Conservation (phyloP, 768 basidiomycete species). For the Hypholoma sublateritium region DNA sequence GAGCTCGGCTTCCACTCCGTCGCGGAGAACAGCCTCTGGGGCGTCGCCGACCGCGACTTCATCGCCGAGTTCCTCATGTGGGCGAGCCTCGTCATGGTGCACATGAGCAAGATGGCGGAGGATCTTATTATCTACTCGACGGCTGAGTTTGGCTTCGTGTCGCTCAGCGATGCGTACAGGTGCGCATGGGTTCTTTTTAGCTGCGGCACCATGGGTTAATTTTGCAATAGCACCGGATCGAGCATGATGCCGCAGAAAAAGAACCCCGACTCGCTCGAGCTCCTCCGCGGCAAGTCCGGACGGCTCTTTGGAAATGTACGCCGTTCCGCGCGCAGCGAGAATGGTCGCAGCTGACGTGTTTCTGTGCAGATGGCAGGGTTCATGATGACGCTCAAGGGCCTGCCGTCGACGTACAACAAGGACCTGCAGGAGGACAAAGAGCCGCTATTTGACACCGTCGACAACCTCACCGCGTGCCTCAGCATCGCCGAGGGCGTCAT, state of each 20-base stretch:
- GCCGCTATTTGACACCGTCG: conserved; percentile 91
- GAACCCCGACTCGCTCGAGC: conserved; percentile 94
- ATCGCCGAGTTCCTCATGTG: conserved; percentile 98
- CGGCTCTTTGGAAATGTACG: conserved; percentile 89
- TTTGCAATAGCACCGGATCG: conserved; percentile 78
- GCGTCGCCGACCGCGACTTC: conserved; percentile 96
- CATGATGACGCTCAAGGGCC: conserved; percentile 94
- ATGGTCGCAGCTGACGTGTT: not conserved
- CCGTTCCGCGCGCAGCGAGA: conserved; percentile 2
- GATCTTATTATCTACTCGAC: conserved; percentile 97
- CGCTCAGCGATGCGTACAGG: conserved; percentile 98
- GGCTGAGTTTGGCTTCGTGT: conserved; percentile 95
- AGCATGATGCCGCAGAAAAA: conserved; percentile 99
- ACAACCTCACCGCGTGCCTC: conserved; percentile 84
- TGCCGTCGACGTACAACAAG: conserved; percentile 99
- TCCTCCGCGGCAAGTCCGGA: conserved; percentile 93
- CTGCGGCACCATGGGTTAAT: not conserved
- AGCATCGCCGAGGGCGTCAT: conserved; percentile 95
- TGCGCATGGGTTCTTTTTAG: conserved; percentile 29
- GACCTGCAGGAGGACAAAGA: conserved; percentile 99
- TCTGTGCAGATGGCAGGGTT: conserved; percentile 88
- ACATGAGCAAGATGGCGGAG: conserved; percentile 93
- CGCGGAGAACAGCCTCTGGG: conserved; percentile 96
- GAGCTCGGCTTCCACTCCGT: conserved; percentile 89
- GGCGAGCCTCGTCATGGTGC: conserved; percentile 89